phyloP scores from a whole-genome alignment of 345 rosid genomes.

The Psidium guajava region DNA sequence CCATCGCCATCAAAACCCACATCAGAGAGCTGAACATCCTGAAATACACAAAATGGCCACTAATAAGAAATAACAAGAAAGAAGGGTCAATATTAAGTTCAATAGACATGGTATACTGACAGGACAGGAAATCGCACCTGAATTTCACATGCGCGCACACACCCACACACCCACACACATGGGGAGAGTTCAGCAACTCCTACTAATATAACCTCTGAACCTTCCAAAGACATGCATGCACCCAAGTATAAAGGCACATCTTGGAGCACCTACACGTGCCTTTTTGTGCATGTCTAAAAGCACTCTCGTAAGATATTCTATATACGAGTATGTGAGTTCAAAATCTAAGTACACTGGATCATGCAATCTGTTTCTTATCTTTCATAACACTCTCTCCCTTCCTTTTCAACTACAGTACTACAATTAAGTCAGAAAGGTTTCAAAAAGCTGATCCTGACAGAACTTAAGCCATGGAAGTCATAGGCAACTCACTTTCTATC shows the following conservation, averaged over 20 bases:
- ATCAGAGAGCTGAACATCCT: slow-evolving; percentile 34
- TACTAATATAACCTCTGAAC: not conserved
- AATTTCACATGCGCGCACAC: not conserved
- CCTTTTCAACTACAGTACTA: not conserved
- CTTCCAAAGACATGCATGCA: not conserved
- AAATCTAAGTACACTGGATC: not conserved
- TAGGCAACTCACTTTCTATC: not conserved
- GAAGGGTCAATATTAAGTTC: not conserved
- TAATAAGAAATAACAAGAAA: not conserved
- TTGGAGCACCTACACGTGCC: not conserved
- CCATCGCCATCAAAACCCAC: slow-evolving; percentile 13
- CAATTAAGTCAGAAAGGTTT: not conserved
- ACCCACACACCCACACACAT: too few relatives aligned
- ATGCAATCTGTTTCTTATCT: not conserved
- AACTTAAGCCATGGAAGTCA: not conserved
- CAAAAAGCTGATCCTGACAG: not conserved
- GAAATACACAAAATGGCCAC: slow-evolving; percentile 7
- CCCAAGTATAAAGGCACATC: not conserved
- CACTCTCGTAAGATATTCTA: not conserved
- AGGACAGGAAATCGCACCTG: not conserved
- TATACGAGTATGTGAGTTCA: not conserved
- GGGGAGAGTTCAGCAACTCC: not conserved
- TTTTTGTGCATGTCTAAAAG: not conserved
- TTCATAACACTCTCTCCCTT: not conserved
- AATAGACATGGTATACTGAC: not conserved